phyloP scores from a whole-genome alignment of 2,329 filamentous ascomycete genomes.

The Monosporascus sp. region DNA sequence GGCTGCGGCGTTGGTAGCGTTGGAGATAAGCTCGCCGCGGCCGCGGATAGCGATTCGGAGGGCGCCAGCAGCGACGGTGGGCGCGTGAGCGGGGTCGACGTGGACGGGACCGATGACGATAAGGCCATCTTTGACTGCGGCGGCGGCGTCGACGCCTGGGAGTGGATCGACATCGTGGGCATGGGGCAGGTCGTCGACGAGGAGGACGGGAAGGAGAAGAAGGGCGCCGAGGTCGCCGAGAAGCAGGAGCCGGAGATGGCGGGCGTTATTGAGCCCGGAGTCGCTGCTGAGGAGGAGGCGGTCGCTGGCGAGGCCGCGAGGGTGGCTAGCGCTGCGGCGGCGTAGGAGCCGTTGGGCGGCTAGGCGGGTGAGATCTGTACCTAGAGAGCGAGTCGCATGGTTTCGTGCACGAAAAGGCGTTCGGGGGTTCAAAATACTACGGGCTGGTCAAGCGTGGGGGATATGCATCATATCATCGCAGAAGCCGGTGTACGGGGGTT shows the following conservation, averaged over 20 bases:
- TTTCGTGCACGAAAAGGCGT: background rate
- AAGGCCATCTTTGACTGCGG: slow-evolving; percentile 44
- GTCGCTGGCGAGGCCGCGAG: background rate
- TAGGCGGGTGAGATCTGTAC: background rate
- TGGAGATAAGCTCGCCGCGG: slow-evolving; percentile 9
- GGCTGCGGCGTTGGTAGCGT: slow-evolving; percentile 29
- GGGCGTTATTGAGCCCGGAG: slow-evolving; percentile 27
- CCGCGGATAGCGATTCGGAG: slow-evolving; percentile 12
- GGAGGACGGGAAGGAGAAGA: slow-evolving; percentile 9
- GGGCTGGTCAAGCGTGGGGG: too few relatives aligned
- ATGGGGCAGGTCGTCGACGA: slow-evolving; percentile 31
- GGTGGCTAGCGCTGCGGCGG: background rate
- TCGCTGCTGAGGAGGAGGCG: slow-evolving; percentile 1
- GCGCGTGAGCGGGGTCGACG: slow-evolving; percentile 14
- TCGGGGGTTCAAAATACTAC: too few relatives aligned
- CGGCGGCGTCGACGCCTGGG: slow-evolving; percentile 41
- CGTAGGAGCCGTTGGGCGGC: background rate
- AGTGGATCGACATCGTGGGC: slow-evolving; percentile 47
- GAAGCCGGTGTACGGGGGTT: too few relatives aligned
- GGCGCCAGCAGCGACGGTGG: slow-evolving; percentile 31
- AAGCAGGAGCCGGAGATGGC: slow-evolving; percentile 29
- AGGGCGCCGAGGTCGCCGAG: slow-evolving; percentile 13
- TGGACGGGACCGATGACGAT: slow-evolving; percentile 40
- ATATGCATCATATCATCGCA: too few relatives aligned
- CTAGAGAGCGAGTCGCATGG: background rate